These are phyloP conservation scores for Nematodospora valgi DNA, from an alignment of 805 yeast species.

Conservation along the genomic window DNA sequence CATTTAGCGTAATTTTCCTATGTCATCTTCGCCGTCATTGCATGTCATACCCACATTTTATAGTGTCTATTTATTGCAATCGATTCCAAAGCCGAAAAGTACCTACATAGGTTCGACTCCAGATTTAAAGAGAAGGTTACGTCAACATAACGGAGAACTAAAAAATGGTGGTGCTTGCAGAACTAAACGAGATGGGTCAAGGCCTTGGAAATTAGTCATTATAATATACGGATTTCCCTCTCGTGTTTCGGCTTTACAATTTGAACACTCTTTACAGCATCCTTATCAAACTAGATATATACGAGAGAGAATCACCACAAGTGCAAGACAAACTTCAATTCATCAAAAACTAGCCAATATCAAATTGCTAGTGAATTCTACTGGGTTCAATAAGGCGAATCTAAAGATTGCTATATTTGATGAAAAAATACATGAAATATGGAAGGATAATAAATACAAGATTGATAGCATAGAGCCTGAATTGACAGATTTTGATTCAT, in stretches of 20 bases:
- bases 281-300: constrained; percentile 63
- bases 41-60: constrained; percentile 38
- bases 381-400: constrained; percentile 44
- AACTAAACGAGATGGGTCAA: constrained; percentile 51
- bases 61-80: constrained; percentile 68
- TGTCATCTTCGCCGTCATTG: neutral
- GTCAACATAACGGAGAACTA: constrained; percentile 78
- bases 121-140: constrained; percentile 58
- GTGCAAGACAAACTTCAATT: constrained; percentile 32
- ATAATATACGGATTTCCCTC: constrained; percentile 72
- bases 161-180: constrained; percentile 64
- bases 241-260: constrained; percentile 64
- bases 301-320: constrained; percentile 35
- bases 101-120: constrained; percentile 84
- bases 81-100: constrained; percentile 52
- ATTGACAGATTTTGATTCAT: constrained; percentile 11
- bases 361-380: constrained; percentile 39
- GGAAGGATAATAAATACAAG: constrained; percentile 33
- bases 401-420: constrained; percentile 47
- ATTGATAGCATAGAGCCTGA: constrained; percentile 16
- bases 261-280: constrained; percentile 87
- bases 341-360: constrained; percentile 48
- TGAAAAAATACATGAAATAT: constrained; percentile 21
- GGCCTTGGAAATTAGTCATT: constrained; percentile 74
- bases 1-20: too few species aligned